A percentile compares a stretch with the other conserved stretches of the same genome.
These are phyloP conservation scores for Pontederia crassipes DNA, from an alignment of 176 grass and related monocot species.

Conservation along the genomic window DNA sequence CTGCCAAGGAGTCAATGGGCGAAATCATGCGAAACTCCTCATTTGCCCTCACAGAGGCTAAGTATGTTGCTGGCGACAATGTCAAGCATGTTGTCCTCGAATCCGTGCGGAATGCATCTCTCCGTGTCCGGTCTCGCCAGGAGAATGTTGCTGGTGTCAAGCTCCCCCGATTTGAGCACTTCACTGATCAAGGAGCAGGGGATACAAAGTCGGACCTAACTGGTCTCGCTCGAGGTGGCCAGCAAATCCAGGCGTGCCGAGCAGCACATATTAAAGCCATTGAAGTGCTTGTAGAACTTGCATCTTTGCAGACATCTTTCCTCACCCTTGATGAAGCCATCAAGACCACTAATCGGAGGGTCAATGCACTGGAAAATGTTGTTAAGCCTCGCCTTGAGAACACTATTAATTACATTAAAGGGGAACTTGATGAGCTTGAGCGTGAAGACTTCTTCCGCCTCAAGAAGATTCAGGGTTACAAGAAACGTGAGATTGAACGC, in stretches of 20 bases:
- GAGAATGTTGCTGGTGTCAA: conserved; percentile 76
- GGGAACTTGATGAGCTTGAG: conserved; percentile 74
- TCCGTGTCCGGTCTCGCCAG: conserved; percentile 50
- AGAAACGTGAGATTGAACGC: conserved; percentile 38
- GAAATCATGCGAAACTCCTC: conserved; percentile 54
- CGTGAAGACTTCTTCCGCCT: conserved; percentile 85
- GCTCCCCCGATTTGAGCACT: conserved; percentile 61
- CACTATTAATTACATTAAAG: conserved; percentile 57
- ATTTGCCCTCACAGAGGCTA: conserved; percentile 67
- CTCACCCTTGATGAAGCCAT: conserved; percentile 73
- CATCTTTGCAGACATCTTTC: conserved; percentile 80
- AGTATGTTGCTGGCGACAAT: conserved; percentile 44
- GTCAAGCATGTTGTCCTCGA: conserved; percentile 51
- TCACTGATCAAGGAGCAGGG: conserved; percentile 21
- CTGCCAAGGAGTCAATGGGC: conserved; percentile 68
- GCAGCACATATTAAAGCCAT: conserved; percentile 38
- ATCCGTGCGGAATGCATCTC: conserved; percentile 35
- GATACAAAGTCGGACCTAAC: conserved; percentile 30
- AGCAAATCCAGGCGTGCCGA: conserved; percentile 61
- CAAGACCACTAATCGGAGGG: conserved; percentile 68
- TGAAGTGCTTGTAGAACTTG: conserved; percentile 70
- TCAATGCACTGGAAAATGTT: conserved; percentile 69
- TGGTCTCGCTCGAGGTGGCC: conserved; percentile 54
- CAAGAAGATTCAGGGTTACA: conserved; percentile 74
- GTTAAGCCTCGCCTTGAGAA: conserved; percentile 70